Evolutionary conservation across 441 rosid genomes (phyloP).

Genomic region (Hura crepitans): DNA sequence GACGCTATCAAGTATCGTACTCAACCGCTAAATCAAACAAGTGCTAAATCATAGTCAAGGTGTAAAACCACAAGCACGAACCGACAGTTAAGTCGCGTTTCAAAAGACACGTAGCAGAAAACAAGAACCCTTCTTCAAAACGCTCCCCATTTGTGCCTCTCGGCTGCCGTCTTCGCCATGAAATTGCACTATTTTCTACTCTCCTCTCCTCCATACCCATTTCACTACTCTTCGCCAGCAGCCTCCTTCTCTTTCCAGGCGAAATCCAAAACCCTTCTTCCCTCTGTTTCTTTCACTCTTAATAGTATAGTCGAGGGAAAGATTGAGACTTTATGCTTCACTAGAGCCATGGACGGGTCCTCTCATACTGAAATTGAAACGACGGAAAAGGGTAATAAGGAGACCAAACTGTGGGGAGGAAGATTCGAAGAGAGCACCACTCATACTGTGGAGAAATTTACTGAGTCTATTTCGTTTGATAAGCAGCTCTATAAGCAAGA

Average conservation of each 20-base stretch:
- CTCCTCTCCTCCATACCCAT: constrained; percentile 23
- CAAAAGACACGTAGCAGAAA: neutral
- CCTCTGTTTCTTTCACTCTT: constrained; percentile 13
- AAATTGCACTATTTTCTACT: constrained; percentile 9
- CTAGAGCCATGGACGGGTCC: constrained; percentile 44
- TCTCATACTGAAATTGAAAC: constrained; percentile 16
- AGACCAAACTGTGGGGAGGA: constrained; percentile 92
- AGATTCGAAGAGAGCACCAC: constrained; percentile 88
- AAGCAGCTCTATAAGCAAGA: constrained; percentile 80
- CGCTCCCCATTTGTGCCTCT: neutral
- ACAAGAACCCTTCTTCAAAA: neutral
- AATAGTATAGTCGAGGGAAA: constrained; percentile 25
- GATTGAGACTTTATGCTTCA: constrained; percentile 26
- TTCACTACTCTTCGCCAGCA: constrained; percentile 9
- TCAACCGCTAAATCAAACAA: too few relatives aligned
- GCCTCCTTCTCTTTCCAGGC: constrained; percentile 9
- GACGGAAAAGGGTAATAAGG: constrained; percentile 32
- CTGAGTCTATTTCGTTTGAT: constrained; percentile 86
- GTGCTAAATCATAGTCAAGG: too few relatives aligned
- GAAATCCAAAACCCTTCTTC: constrained; percentile 9
- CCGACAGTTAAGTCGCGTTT: too few relatives aligned
- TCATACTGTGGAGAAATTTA: constrained; percentile 78
- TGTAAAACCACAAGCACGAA: too few relatives aligned
- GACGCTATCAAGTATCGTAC: too few relatives aligned
- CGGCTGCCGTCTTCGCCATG: constrained; percentile 25